phyloP scores from a whole-genome alignment of 106 monocot genomes.

The Apostasia ramifera region DNA sequence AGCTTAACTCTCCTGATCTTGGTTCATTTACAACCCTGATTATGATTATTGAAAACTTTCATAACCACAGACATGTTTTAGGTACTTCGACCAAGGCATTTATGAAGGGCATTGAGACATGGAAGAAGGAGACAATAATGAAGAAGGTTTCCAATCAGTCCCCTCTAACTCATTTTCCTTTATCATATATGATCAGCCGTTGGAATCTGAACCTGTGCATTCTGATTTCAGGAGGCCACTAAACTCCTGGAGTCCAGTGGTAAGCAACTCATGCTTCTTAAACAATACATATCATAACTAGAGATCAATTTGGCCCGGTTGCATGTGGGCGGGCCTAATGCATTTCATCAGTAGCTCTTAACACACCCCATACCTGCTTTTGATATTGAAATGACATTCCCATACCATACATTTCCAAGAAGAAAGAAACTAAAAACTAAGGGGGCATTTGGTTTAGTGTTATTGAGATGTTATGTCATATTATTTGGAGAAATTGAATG shows the following conservation, averaged over 20 bases:
- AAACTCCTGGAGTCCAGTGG: conserved; percentile 24
- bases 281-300: no score
- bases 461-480: no score
- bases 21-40: neutral
- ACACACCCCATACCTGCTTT: no score
- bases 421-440: no score
- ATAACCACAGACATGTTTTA: conserved; percentile 9
- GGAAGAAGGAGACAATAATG: conserved; percentile 81
- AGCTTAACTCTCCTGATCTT: no score
- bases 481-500: no score
- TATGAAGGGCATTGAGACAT: conserved; percentile 66
- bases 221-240: conserved; percentile 44
- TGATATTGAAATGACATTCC: no score
- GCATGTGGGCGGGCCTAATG: no score
- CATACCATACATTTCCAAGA: no score
- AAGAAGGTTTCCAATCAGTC: conserved; percentile 33
- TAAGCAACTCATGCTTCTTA: conserved; percentile 13
- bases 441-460: no score
- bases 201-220: neutral
- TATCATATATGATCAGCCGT: neutral
- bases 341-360: no score
- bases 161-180: neutral
- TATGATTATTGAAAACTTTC: neutral
- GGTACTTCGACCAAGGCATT: conserved; percentile 76
- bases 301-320: no score